Evolutionary conservation across 2,329 filamentous ascomycete genomes (phyloP).

Genomic region (Cryphonectria naterciae): DNA sequence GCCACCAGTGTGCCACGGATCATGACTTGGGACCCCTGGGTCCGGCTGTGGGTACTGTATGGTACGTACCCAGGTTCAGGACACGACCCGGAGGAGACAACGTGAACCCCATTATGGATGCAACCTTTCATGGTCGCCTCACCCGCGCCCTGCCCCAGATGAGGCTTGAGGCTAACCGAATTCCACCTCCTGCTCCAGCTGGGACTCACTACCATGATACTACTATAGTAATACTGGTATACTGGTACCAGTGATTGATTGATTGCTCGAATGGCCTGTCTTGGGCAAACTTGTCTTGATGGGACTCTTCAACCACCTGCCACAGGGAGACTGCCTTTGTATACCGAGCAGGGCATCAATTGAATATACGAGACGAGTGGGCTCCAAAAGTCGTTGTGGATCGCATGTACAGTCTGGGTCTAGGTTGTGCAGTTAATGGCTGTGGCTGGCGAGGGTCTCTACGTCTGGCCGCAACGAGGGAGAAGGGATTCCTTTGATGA

Average conservation of each 20-base stretch:
- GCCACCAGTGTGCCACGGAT: conserved; percentile 6
- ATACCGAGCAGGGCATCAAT: background rate
- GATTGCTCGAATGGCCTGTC: background rate
- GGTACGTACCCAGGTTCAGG: conserved; percentile 4
- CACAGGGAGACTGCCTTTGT: background rate
- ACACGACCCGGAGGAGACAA: conserved; percentile 13
- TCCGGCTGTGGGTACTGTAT: background rate
- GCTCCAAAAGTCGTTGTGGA: background rate
- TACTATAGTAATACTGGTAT: too few relatives aligned
- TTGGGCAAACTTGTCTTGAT: background rate
- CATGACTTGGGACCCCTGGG: conserved; percentile 11
- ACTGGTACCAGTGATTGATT: background rate
- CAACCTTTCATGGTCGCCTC: conserved; percentile 26
- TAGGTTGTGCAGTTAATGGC: background rate
- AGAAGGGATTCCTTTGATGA: background rate
- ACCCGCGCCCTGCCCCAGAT: conserved; percentile 27
- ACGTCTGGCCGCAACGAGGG: background rate
- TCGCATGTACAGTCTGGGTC: background rate
- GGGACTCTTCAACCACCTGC: background rate
- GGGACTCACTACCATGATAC: background rate
- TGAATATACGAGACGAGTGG: background rate
- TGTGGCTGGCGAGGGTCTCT: conserved; percentile 15
- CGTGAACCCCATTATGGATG: conserved; percentile 21
- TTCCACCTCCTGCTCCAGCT: conserved; percentile 18
- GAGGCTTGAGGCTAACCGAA: conserved; percentile 24